Percentiles rank a stretch among this genome's conserved stretches.
These are phyloP conservation scores for Auricularia sp. DNA, from an alignment of 768 basidiomycete genomes.

Conservation along the genomic window DNA sequence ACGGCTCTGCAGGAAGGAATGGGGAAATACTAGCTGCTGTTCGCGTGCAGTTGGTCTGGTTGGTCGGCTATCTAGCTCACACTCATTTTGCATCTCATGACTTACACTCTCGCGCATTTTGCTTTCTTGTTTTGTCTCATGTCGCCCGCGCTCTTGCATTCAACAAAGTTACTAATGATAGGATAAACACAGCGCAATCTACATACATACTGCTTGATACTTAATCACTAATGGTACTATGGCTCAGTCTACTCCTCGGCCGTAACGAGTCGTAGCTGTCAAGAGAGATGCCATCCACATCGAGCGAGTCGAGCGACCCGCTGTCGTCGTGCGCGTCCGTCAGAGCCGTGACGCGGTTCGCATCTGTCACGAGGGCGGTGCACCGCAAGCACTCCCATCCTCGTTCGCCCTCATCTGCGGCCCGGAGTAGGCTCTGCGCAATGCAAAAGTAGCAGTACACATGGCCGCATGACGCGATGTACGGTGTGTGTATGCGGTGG, in stretches of 20 bases:
- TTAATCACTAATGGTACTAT: too few relatives aligned
- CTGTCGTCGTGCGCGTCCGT: conserved; percentile 26
- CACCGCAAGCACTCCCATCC: conserved; percentile 85
- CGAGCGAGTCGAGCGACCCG: conserved; percentile 26
- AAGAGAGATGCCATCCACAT: conserved; percentile 53
- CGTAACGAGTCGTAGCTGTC: conserved; percentile 16
- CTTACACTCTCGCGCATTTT: not conserved
- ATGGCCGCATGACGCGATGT: conserved; percentile 75
- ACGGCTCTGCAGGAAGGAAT: conserved; percentile 3
- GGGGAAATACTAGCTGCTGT: not conserved
- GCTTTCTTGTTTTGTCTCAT: conserved; percentile 1
- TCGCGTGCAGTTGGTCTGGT: not conserved
- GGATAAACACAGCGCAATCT: too few relatives aligned
- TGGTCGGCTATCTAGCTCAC: not conserved
- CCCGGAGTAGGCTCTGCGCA: conserved; percentile 67
- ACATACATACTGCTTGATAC: too few relatives aligned
- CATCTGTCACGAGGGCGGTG: conserved; percentile 49
- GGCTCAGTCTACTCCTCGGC: not conserved
- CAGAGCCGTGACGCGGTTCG: conserved; percentile 40
- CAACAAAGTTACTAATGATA: not conserved
- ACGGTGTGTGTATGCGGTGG: conserved; percentile 71
- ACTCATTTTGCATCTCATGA: not conserved
- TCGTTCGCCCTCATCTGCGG: conserved; percentile 50
- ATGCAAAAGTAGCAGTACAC: conserved; percentile 92
- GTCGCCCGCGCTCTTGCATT: not conserved